A percentile compares a stretch with the other conserved stretches of the same genome.
phyloP scores from a whole-genome alignment of 1,284 basidiomycete species.

The Rhodotorula sp. region DNA sequence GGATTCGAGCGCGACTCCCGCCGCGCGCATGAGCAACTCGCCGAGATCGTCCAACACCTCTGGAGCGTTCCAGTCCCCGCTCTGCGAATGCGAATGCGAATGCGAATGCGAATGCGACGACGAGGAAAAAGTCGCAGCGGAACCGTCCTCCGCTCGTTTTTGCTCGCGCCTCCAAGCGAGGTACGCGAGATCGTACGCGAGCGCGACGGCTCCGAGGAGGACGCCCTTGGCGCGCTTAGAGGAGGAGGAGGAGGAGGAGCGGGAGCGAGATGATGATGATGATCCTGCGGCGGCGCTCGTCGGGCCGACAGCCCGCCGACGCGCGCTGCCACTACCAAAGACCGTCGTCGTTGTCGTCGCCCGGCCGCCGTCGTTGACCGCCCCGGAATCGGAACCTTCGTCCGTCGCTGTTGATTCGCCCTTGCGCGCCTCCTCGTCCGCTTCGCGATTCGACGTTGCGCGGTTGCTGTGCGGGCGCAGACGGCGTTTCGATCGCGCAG shows the following conservation, averaged over 20 bases:
- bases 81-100: no score
- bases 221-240: constrained; percentile 12
- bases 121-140: no score
- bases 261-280: no score
- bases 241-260: neutral
- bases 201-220: constrained; percentile 24
- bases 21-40: constrained; percentile 9
- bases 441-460: neutral
- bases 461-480: no score
- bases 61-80: neutral
- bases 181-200: constrained; percentile 29
- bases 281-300: neutral
- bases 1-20: neutral
- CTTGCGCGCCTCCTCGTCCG: neutral
- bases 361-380: no score
- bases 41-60: constrained; percentile 31
- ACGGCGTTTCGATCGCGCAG: neutral
- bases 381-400: neutral
- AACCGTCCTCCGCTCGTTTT: neutral
- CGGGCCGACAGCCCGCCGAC: no score
- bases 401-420: neutral
- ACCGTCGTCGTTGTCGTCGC: neutral
- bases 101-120: no score
- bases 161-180: constrained; percentile 21
- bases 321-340: no score